Evolutionary conservation across 306 rosid species (phyloP), one percentile per base, ranked within the genome.

Genomic region (Crataegus laevigata): DNA sequence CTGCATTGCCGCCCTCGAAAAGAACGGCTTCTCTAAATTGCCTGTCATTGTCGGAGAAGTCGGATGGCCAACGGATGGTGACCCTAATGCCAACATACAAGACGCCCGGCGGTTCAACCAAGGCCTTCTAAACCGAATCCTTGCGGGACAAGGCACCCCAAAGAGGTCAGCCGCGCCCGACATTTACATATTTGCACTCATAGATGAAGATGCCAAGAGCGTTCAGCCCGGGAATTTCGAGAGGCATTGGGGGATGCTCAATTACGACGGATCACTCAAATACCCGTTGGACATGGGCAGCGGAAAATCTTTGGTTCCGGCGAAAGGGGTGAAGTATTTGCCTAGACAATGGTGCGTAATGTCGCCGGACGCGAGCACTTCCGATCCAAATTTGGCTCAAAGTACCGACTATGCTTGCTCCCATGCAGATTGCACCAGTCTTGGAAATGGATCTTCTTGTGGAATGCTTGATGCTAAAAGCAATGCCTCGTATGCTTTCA

Each of bases 1-100:
- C 47, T 91, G 93, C 30, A 72, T 96, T 72, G 69, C 96, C 2
- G 96, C 99, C 52, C 93, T 96, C 12, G 96, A 92, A 68, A 90
- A 92, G 59, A 96, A 80, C 43, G 97, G 96, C 25, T 96, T 89
- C 82, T 72, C 85, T 10, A 82, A 89, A 21, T 68, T 96, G 90
- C 91, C 96, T 5, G 81, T 96, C 30, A 87, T 92, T 21, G 79
- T 96, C 45, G 99, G 99, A 19, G 99, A 96, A 65, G 87, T 96
- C 17, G 99, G 99, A 1, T 96, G 99, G 99, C 99, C 98, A 0
- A 89, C 99, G 1, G 99, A 96, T 64, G 98, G 97, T 52, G 86
- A 82, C 38, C 76, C 87, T 1, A 88, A 64, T 59, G 99, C 97
- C 3, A 89, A 96, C 77, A 55, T 70, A 19, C 76, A 76, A 21